Percentiles rank a stretch among this genome's conserved stretches.
Evolutionary conservation across 192 early-diverging fungal species (phyloP).

Genomic region (Backusella mclennaniae): DNA sequence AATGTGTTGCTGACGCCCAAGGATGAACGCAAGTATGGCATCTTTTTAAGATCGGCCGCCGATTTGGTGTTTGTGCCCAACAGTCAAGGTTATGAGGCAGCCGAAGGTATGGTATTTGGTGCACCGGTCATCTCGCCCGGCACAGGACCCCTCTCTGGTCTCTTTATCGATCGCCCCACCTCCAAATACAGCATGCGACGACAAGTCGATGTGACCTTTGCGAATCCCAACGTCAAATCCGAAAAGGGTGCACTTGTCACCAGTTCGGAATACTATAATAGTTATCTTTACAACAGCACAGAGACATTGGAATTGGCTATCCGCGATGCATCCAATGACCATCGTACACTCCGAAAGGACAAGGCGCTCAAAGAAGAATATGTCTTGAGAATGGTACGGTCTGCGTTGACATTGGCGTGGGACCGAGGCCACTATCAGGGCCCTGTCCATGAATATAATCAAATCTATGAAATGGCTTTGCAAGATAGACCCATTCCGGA

Average conservation of each 20-base stretch:
- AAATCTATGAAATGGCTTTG: conserved; percentile 18
- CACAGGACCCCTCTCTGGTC: conserved; percentile 44
- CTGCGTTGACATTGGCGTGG: conserved; percentile 50
- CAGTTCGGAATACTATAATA: conserved; percentile 39
- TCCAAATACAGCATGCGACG: background rate
- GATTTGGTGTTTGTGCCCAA: conserved; percentile 22
- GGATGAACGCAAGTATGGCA: conserved; percentile 44
- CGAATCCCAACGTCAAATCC: conserved; percentile 1
- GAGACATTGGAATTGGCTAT: conserved; percentile 36
- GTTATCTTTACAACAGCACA: conserved; percentile 36
- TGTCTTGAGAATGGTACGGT: conserved; percentile 40
- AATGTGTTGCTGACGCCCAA: conserved; percentile 38
- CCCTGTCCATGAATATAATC: conserved; percentile 47
- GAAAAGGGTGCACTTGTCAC: conserved; percentile 19
- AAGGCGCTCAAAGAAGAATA: conserved; percentile 43
- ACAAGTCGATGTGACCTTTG: background rate
- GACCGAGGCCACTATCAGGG: conserved; percentile 38
- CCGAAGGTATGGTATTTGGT: conserved; percentile 11
- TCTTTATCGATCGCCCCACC: conserved; percentile 43
- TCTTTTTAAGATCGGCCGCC: conserved; percentile 50
- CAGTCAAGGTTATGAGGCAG: background rate
- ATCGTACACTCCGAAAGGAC: conserved; percentile 16
- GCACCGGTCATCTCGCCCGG: background rate
- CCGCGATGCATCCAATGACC: conserved; percentile 36
- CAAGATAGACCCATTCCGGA: conserved; percentile 12